Base-by-base conservation (phyloP, 2,329 filamentous ascomycete genomes). In the Colletotrichum somersetense region DNA sequence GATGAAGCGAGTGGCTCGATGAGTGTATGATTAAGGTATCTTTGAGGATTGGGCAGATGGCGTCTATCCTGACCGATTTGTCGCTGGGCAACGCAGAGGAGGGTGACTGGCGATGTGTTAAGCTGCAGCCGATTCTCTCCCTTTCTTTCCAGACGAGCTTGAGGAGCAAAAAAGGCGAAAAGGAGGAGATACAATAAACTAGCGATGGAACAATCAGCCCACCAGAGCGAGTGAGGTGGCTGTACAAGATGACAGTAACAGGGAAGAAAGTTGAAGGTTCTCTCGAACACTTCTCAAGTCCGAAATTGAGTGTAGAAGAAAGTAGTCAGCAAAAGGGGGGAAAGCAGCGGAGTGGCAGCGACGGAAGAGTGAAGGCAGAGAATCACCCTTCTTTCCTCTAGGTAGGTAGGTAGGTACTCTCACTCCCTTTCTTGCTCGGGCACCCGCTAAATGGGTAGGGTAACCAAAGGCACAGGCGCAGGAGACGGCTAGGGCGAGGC, bases 171-270 rank as follows among this genome's bases (percentile, higher is more conserved):
- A 74, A 73, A 74, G 73, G 38, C 14, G 46, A 70, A 71, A 71
- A 73, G 75, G 30, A 75, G 55, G 69, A 75, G 73, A 63, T 61
- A 67, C 63, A 62, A 75, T 68, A 66, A 74, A 75, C 77, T 76
- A 85, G 81, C 79, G 83, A 85, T 76, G 73, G 80, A 67, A 76
- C 74, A 75, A 55, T 77, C 78, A 83, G 82, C 79, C 83, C 84
- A 85, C 85, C 86, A 85, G 83, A 90, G 85, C 88, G 89, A 91
- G 84, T 88, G 89, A 89, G 84, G 84, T 82, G 82, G 83, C 63
- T 67, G 74, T 64, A 66, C 30, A 73, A 76, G 72, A 75, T 77
- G 79, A 56, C 77, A 76, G 68, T 67, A 76, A 74, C 11, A 73
- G 71, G 53, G 58, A 48, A 74, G 64, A 72, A 75, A 73, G 76